Conservation (phyloP, 768 basidiomycete genomes). For the Lentinula sp. region DNA sequence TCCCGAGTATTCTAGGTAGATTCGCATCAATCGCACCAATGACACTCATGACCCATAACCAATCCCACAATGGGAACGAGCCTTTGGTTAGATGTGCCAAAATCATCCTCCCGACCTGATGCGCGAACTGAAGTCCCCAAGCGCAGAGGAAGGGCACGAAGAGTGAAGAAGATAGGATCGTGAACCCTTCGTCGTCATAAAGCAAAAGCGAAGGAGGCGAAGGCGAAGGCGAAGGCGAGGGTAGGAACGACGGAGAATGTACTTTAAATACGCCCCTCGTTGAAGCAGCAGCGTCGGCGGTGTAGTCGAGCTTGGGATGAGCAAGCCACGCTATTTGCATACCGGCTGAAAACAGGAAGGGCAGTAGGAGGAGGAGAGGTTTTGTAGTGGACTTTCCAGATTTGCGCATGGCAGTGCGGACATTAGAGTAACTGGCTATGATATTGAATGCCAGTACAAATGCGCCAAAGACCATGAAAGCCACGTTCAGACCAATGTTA, state of each 20-base stretch:
- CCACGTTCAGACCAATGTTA: background rate
- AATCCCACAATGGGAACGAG: constrained; percentile 83
- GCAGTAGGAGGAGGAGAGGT: constrained; percentile 73
- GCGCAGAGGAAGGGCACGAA: constrained; percentile 86
- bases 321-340: constrained; percentile 81
- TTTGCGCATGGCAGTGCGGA: constrained; percentile 50
- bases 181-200: background rate
- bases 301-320: constrained; percentile 52
- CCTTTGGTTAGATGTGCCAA: constrained; percentile 84
- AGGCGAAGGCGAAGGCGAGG: background rate
- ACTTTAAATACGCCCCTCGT: no score
- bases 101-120: constrained; percentile 90
- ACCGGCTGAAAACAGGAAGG: constrained; percentile 66
- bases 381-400: constrained; percentile 32
- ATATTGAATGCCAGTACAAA: constrained; percentile 78
- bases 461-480: constrained; percentile 50
- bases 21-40: constrained; percentile 82
- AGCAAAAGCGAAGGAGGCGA: background rate
- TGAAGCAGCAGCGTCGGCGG: constrained; percentile 19
- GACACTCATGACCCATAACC: constrained; percentile 78
- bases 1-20: constrained; percentile 55
- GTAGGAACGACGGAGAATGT: background rate
- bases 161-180: constrained; percentile 64
- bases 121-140: constrained; percentile 91
- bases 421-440: constrained; percentile 74